Evolutionary conservation across 306 rosid species (phyloP), one percentile per base, ranked within the genome.

Genomic region (Benincasa hispida): DNA sequence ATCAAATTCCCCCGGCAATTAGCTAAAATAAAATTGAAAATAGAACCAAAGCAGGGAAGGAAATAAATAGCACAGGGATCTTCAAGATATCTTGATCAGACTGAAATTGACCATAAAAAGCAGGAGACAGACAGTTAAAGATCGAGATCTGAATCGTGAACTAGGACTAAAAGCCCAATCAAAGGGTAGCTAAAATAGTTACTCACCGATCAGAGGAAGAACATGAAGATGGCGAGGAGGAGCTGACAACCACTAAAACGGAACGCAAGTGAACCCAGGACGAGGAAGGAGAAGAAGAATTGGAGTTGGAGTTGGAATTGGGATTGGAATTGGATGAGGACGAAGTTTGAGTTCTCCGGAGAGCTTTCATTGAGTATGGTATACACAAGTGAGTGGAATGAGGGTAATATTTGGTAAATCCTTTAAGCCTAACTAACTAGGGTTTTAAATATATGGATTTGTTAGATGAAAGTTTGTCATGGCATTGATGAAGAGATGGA

Each of bases 191-290:
- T 50, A 74, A 72, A 47, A 17, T 17, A 48, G 76, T 15, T 17
- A 91, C 98, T 95, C 86, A 95, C 99, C 99, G 99, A 95, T 95
- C 98, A 83, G 99, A 87, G 72, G 83, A 82, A 77, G 98, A 88
- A 76, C 91, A 88, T 87, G 92, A 85, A 86, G 96, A 95, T 82
- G 99, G 93, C 65, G 99, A 95, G 82, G 99, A 95, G 77, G 97
- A 89, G 77, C 88, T 83, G 41, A 95, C 99, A 78, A 95, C 92
- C 74, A 95, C 90, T 78, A 95, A 86, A 88, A 90, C 99, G 85
- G 99, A 95, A 87, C 99, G 96, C 88, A 95, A 86, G 76, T 89
- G 97, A 89, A 95, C 87, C 99, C 99, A 95, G 74, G 99, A 94
- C 25, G 92, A 93, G 58, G 87, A 79, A 4, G 83, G 72, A 19